Conservation (phyloP, 75 land plant species). For the Gnetum montanum region DNA sequence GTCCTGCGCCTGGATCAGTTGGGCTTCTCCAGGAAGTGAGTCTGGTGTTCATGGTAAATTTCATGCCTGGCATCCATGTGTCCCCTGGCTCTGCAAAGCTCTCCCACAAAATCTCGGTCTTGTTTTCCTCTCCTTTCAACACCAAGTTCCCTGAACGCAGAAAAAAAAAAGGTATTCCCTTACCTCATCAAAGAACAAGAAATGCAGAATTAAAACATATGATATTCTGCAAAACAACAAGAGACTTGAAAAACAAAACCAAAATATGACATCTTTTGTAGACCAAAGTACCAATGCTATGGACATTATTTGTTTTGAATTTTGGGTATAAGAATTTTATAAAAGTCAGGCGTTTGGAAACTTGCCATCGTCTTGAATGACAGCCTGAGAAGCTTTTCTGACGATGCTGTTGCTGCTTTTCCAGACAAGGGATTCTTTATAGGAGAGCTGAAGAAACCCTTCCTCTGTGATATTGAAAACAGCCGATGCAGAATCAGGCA, state of each 20-base stretch:
- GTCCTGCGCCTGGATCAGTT: constrained; percentile 39
- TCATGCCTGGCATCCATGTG: constrained; percentile 10
- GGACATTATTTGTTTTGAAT: too few relatives aligned
- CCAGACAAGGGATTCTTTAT: constrained; percentile 2
- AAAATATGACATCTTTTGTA: too few relatives aligned
- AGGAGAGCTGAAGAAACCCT: constrained; percentile 5
- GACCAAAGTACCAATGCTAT: too few relatives aligned
- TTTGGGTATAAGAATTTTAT: too few relatives aligned
- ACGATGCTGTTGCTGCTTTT: background rate
- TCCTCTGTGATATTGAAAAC: constrained; percentile 15
- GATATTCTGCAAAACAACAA: too few relatives aligned
- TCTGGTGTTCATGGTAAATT: background rate
- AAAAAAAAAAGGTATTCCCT: too few relatives aligned
- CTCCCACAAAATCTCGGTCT: constrained; percentile 12
- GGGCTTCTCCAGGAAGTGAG: constrained; percentile 23
- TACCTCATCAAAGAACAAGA: too few relatives aligned
- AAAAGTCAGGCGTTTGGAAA: too few relatives aligned
- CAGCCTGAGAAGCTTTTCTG: background rate
- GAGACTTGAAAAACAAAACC: too few relatives aligned
- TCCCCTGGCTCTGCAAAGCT: constrained; percentile 20
- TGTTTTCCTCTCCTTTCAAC: background rate
- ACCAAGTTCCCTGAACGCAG: constrained; percentile 18
- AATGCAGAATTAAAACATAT: too few relatives aligned
- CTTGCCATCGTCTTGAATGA: constrained; percentile 8
- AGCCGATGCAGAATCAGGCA: constrained; percentile 5